Evolutionary conservation across 345 rosid genomes (phyloP).

Genomic region (Balakata baccata): DNA sequence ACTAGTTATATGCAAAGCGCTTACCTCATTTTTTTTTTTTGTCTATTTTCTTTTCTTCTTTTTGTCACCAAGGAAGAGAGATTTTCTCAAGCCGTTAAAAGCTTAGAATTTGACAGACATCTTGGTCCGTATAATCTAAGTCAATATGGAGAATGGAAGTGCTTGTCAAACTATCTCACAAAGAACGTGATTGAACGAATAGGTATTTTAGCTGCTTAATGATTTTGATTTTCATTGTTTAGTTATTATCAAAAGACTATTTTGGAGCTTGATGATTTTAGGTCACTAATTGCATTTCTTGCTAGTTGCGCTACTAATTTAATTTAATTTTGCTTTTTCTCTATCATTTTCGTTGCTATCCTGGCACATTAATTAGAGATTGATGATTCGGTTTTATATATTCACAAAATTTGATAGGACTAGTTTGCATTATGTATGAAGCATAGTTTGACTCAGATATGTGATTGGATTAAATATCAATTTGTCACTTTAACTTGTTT

Average conservation of each 20-base stretch:
- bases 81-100: constrained; percentile 58
- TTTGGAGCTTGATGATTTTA: background rate
- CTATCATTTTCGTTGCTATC: background rate
- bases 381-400: background rate
- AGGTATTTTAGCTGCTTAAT: constrained; percentile 40
- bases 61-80: constrained; percentile 59
- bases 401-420: background rate
- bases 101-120: constrained; percentile 70
- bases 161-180: constrained; percentile 58
- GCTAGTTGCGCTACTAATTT: background rate
- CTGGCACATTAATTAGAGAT: background rate
- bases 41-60: background rate
- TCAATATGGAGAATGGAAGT: constrained; percentile 69
- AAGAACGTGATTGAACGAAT: constrained; percentile 54
- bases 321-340: background rate
- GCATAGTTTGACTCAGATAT: background rate
- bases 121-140: constrained; percentile 76
- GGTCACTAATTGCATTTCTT: background rate
- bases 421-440: background rate
- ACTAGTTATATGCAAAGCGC: background rate
- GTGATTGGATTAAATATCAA: background rate
- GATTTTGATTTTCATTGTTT: background rate
- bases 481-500: background rate
- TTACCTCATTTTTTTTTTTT: background rate
- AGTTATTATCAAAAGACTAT: background rate